phyloP scores from a whole-genome alignment of 768 basidiomycete species.

The Rickenella mellea region DNA sequence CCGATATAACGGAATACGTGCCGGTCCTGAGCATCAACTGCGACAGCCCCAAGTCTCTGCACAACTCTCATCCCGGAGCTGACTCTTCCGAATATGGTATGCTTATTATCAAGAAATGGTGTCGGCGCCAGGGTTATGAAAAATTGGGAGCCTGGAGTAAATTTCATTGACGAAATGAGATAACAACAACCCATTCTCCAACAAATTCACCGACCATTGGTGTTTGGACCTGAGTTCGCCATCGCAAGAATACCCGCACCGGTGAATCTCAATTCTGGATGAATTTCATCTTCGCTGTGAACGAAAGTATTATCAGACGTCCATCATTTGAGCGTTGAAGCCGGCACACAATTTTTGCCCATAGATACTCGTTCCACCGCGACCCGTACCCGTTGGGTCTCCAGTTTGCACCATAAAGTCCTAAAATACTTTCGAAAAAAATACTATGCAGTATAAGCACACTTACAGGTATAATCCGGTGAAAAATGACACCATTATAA shows the following conservation, averaged over 20 bases:
- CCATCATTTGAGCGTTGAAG: not conserved
- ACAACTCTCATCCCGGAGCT: conserved; percentile 86
- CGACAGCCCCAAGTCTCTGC: conserved; percentile 84
- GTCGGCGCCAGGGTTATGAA: conserved; percentile 82
- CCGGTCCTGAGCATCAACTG: conserved; percentile 83
- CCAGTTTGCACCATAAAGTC: conserved; percentile 98
- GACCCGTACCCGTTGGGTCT: conserved; percentile 91
- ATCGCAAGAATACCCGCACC: conserved; percentile 94
- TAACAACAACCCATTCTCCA: no score
- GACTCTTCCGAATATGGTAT: conserved; percentile 88
- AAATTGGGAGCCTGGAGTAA: conserved; percentile 76
- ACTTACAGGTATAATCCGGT: conserved; percentile 80
- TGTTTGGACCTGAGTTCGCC: conserved; percentile 96
- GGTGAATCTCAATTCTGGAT: conserved; percentile 86
- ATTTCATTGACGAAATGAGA: not conserved
- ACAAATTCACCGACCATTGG: conserved; percentile 55
- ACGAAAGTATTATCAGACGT: not conserved
- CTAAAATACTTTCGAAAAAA: conserved; percentile 24
- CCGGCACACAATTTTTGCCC: conserved; percentile 73
- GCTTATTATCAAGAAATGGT: conserved; percentile 76
- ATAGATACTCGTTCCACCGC: conserved; percentile 85
- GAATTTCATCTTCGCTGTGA: conserved; percentile 78
- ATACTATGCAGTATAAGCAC: not conserved
- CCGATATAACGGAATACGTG: conserved; percentile 23
- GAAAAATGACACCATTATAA: conserved; percentile 85